Conservation (phyloP, 345 rosid species). For the Psidium guajava region DNA sequence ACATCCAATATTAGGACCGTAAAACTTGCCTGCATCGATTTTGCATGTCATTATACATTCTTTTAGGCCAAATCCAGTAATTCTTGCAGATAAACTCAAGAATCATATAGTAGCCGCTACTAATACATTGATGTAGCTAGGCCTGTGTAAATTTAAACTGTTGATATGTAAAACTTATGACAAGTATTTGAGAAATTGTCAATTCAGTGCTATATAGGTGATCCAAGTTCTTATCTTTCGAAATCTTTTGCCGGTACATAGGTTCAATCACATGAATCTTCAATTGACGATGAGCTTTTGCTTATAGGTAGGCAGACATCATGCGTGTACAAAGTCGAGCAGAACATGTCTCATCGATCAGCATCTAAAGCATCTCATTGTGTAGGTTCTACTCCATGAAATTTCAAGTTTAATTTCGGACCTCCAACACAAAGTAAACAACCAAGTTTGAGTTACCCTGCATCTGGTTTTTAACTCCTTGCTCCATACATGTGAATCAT, state of each 20-base stretch:
- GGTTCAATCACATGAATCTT: not conserved
- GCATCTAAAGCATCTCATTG: not conserved
- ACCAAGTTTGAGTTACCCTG: not conserved
- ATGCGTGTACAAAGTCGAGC: not conserved
- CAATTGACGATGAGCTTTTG: not conserved
- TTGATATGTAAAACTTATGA: not conserved
- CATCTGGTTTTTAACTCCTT: not conserved
- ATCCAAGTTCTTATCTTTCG: not conserved
- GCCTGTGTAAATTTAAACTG: accelerated
- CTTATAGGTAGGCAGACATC: not conserved
- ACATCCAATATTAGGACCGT: too few species aligned
- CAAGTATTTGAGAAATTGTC: not conserved
- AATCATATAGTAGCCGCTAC: not conserved
- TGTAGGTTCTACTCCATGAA: not conserved
- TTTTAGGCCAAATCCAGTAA: too few species aligned
- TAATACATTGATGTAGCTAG: not conserved
- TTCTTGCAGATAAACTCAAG: too few species aligned
- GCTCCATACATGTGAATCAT: not conserved
- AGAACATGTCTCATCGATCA: not conserved
- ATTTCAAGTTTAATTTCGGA: not conserved
- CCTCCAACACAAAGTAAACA: not conserved
- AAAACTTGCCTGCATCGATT: too few species aligned
- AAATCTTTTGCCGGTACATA: not conserved
- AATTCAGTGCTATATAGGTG: not conserved
- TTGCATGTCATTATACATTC: too few species aligned